A percentile compares a stretch with the other conserved stretches of the same genome.
Conservation (phyloP, 2,329 filamentous ascomycete species). For the Cryoendolithus antarcticus region DNA sequence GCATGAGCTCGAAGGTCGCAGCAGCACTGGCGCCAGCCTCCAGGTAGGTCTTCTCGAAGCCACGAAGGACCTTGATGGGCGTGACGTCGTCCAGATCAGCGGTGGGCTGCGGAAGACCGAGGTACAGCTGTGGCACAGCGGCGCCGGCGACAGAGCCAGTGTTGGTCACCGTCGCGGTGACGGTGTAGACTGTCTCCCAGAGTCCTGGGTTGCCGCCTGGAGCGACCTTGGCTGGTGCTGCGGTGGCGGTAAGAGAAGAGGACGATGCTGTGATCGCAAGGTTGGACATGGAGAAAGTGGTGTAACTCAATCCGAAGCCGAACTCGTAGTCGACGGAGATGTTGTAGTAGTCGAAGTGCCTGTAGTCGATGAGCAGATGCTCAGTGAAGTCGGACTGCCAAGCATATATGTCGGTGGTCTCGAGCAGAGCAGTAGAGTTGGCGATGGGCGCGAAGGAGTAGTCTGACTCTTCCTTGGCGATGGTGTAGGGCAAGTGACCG, state of each 20-base stretch:
- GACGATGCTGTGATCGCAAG: conserved; percentile 74
- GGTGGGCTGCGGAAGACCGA: conserved; percentile 31
- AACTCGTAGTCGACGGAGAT: conserved; percentile 20
- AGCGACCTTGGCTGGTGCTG: conserved; percentile 67
- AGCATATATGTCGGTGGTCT: conserved; percentile 23
- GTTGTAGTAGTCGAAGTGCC: conserved; percentile 35
- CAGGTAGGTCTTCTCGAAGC: conserved; percentile 28
- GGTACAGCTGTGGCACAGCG: conserved; percentile 44
- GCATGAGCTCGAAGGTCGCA: conserved; percentile 27
- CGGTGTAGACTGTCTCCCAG: conserved; percentile 38
- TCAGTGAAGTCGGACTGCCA: conserved; percentile 41
- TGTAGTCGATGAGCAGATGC: conserved; percentile 42
- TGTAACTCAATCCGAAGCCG: conserved; percentile 20
- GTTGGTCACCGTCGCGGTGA: conserved; percentile 38
- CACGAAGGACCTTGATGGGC: conserved; percentile 28
- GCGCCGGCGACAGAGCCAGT: conserved; percentile 36
- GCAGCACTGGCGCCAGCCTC: conserved; percentile 10
- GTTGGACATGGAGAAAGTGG: conserved; percentile 14
- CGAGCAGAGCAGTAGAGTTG: conserved; percentile 23
- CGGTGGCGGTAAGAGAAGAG: conserved; percentile 96
- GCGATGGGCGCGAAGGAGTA: conserved; percentile 23
- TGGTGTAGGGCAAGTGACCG: conserved; percentile 28
- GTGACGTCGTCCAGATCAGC: conserved; percentile 24
- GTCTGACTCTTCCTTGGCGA: conserved; percentile 24
- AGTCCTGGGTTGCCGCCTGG: conserved; percentile 48